A percentile compares a stretch with the other conserved stretches of the same genome.
Evolutionary conservation across 768 basidiomycete species (phyloP).

Genomic region (Mrakia hoshinonis): DNA sequence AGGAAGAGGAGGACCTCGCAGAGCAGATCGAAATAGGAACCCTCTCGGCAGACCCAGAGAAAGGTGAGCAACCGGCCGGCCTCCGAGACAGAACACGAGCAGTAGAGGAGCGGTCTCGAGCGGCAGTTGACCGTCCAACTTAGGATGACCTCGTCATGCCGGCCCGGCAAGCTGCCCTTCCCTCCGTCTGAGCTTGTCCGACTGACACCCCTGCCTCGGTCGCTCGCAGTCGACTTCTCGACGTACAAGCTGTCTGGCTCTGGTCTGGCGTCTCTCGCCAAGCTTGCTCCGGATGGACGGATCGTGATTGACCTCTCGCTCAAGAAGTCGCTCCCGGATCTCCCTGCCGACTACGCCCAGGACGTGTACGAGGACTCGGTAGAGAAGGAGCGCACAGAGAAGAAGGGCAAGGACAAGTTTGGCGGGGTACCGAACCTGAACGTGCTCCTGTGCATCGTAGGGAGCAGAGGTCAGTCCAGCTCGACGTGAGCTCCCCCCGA

Average conservation of each 20-base stretch:
- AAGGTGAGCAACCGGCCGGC: neutral
- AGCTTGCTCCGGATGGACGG: slow-evolving; percentile 11
- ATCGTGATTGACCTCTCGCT: slow-evolving; percentile 38
- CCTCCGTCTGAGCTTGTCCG: too few relatives aligned
- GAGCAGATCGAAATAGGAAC: slow-evolving; percentile 11
- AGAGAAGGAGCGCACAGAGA: slow-evolving; percentile 40
- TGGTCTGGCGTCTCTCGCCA: slow-evolving; percentile 16
- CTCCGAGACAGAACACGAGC: neutral
- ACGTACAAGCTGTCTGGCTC: slow-evolving; percentile 12
- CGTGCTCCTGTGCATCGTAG: slow-evolving; percentile 61
- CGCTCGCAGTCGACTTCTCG: slow-evolving; percentile 6
- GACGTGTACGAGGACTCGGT: slow-evolving; percentile 49
- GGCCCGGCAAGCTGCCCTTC: too few relatives aligned
- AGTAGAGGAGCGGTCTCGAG: too few relatives aligned
- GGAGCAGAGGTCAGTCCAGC: slow-evolving; percentile 45
- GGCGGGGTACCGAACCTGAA: slow-evolving; percentile 43
- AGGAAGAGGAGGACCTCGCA: neutral
- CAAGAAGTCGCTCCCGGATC: slow-evolving; percentile 48
- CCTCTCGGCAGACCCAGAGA: neutral
- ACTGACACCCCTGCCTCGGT: too few relatives aligned
- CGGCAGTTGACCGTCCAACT: too few relatives aligned
- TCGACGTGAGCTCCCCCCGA: neutral
- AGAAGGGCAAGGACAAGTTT: slow-evolving; percentile 8
- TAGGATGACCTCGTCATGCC: too few relatives aligned
- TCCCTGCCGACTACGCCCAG: slow-evolving; percentile 43